Evolutionary conservation across 305 asterid genomes (phyloP).

Genomic region (Plantago coronopus): DNA sequence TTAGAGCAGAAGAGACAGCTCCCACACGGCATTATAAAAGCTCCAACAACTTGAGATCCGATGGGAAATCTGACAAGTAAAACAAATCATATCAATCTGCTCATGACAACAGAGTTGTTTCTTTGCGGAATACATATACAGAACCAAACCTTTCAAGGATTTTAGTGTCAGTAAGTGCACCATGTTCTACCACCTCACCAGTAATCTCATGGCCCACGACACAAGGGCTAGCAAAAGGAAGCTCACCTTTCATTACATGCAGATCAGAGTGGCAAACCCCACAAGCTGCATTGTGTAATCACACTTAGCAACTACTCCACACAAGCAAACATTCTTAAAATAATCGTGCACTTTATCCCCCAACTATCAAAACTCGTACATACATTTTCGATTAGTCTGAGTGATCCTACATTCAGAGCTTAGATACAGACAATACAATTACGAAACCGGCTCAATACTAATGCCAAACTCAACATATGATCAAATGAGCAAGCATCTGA

Average conservation of each 20-base stretch:
- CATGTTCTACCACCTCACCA: constrained; percentile 95
- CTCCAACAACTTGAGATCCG: constrained; percentile 88
- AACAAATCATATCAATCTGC: constrained; percentile 16
- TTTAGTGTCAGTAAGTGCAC: constrained; percentile 68
- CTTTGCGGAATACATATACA: constrained; percentile 2
- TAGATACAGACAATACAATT: too few relatives aligned
- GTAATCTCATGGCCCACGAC: constrained; percentile 96
- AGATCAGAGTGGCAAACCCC: constrained; percentile 98
- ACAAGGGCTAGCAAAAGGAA: constrained; percentile 93
- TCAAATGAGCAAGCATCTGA: too few relatives aligned
- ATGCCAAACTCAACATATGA: too few relatives aligned
- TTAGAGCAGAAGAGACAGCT: constrained; percentile 84
- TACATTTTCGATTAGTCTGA: too few relatives aligned
- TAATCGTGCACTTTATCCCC: too few relatives aligned
- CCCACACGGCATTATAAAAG: constrained; percentile 99
- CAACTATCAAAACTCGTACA: too few relatives aligned
- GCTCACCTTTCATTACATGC: constrained; percentile 94
- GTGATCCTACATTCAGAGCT: too few relatives aligned
- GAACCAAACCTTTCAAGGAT: constrained; percentile 52
- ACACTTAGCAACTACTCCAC: not conserved
- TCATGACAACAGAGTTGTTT: constrained; percentile 1
- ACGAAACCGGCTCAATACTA: too few relatives aligned
- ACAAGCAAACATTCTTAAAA: not conserved
- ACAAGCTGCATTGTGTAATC: constrained; percentile 60
- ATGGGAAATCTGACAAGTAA: constrained; percentile 54